Percentiles rank a stretch among this genome's conserved stretches.
Conservation (phyloP, 129 eudicot genomes). For the Helichrysum umbraculigerum region DNA sequence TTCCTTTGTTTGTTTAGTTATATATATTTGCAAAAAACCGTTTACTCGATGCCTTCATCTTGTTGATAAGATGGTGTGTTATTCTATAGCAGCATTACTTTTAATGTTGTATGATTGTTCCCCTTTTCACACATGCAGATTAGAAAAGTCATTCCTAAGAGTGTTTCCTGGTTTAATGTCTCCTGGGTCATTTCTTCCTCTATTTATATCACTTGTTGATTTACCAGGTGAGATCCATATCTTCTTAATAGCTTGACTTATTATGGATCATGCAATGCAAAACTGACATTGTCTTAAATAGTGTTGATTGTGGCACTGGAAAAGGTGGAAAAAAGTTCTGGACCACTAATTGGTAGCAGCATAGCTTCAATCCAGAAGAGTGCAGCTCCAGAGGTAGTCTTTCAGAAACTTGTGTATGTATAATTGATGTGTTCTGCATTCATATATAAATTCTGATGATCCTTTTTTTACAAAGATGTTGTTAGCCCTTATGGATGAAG, state of each 20-base stretch:
- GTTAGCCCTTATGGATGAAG: slow-evolving; percentile 98
- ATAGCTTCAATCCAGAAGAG: slow-evolving; percentile 92
- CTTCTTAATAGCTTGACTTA: background rate
- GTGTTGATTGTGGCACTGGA: slow-evolving; percentile 93
- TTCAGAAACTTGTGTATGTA: background rate
- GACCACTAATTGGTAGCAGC: slow-evolving; percentile 86
- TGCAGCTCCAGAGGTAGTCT: slow-evolving; percentile 85
- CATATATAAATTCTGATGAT: background rate
- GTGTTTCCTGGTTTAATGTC: slow-evolving; percentile 74
- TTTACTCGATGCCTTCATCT: background rate
- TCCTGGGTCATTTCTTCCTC: slow-evolving; percentile 89
- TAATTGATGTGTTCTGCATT: background rate
- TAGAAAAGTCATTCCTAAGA: slow-evolving; percentile 60
- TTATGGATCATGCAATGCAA: slow-evolving; percentile 8
- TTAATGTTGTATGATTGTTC: background rate
- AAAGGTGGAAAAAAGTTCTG: slow-evolving; percentile 83
- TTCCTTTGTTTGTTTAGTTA: slow-evolving; percentile 1
- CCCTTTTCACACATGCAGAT: slow-evolving; percentile 40
- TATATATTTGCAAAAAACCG: background rate
- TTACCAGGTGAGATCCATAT: slow-evolving; percentile 68
- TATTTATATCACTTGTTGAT: slow-evolving; percentile 79
- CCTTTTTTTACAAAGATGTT: slow-evolving; percentile 63
- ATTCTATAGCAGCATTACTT: background rate
- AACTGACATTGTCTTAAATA: slow-evolving; percentile 30
- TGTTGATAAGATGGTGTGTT: background rate